Evolutionary conservation across 2,329 filamentous ascomycete species (phyloP), one percentile per base, ranked within the genome.

Genomic region (Sporothrix schenckii): DNA sequence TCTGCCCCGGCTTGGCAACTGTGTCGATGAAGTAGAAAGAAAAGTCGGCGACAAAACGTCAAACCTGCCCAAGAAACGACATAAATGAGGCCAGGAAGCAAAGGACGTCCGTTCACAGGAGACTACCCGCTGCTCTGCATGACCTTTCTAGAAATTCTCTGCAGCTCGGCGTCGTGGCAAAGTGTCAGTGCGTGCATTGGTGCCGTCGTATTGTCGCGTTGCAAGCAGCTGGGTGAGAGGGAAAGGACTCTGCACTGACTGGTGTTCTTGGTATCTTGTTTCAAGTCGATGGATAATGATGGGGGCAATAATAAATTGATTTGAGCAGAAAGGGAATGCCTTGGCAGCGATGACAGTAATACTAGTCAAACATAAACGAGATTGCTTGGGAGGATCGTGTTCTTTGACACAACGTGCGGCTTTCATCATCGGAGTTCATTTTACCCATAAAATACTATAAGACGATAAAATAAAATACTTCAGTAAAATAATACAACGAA

Each of bases 131-230:
- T n/a, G 14, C 24, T 44, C 47, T 65, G 61, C 61, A 65, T 65
- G 44, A 50, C 44, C 61, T 27, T 68, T 68, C 53, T 56, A 68
- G 53, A 47, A 49, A 49, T 49, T 68, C 52, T 58, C 34, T 58
- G 52, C 66, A 68, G 49, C 50, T 41, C 34, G 49, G 34, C 30
- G 63, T 30, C 27, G n/a, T 14, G 34, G 49, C 24, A n/a, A 41
- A 44, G 30, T 44, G 50, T 67, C 50, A 67, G 65, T 54, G 66
- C 39, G 66, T 24, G 14, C 21, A 14, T 14, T 21, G 34, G 39
- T 13, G 52, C 44, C 11, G 50, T 67, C 16, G 34, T 67, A 44
- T 67, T 54, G 19, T 6, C 19, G n/a, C 5, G 16, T 19, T 16
- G 27, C 16, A 44, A 24, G 10, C 3, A 10, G 21, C 34, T 11